Base-by-base conservation (phyloP, 2,329 filamentous ascomycete genomes). In the Fusarium sp. region DNA sequence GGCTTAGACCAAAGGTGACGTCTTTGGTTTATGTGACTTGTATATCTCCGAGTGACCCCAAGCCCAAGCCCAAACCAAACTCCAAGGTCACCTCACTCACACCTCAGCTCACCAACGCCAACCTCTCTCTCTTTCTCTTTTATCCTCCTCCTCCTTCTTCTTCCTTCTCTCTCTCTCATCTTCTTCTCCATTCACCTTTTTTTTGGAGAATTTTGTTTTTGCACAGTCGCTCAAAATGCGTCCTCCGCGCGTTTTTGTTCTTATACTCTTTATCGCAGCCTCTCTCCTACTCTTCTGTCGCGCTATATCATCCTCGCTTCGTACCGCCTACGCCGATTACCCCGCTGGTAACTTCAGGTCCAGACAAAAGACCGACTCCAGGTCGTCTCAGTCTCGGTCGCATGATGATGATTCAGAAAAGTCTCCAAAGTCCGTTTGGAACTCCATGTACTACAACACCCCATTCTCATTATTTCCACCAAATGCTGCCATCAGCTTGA, bases 401-500 rank as follows among this genome's bases (percentile, higher is more conserved):
- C 22, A 56, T 35, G 44, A 69, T 61, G 62, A 67, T 33, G 64
- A 54, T 50, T 60, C 62, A 33, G 36, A 45, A 41, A 71, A 62
- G 52, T 55, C 75, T 31, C 68, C 69, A 47, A 77, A 75, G 47
- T 77, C 79, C 11, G 70, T 81, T 42, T 80, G 80, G 73, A 77
- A 80, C 42, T 84, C 93, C 71, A 90, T 93, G 81, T 91, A 91
- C 71, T 93, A 93, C 81, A 90, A 90, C 65, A 86, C 91, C 9
- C 92, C 95, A 2, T 93, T 95, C 72, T 94, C 94, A 25, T 90
- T 99, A 27, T 99, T 99, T 80, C 95, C 95, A 8, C 95, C 95
- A 7, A 97, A 96, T 72, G 96, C 96, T 52, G 93, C 97, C 77
- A 98, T 99, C 80, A 97, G 94, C 81, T 88, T 99, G 69, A 97